These are phyloP conservation scores for Acanthamoeba lenticulata DNA, from an alignment of 208 protist species.

Conservation along the genomic window DNA sequence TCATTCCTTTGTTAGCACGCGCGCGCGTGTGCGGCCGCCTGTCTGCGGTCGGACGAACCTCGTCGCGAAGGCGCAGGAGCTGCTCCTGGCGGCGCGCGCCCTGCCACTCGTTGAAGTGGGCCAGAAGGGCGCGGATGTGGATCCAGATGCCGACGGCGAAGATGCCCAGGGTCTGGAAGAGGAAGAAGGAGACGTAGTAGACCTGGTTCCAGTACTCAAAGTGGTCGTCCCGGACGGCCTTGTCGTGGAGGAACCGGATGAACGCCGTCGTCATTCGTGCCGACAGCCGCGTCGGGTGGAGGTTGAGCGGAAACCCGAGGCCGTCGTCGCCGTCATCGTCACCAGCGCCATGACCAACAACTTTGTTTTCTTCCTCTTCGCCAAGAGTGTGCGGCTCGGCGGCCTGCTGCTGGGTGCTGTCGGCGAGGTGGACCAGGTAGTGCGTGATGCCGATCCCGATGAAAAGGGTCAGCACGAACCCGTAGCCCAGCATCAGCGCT, in stretches of 20 bases:
- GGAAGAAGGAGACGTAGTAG: conserved; percentile 21
- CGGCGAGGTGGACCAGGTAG: background rate
- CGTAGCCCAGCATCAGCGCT: background rate
- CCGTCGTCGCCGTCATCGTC: background rate
- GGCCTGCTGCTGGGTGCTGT: background rate
- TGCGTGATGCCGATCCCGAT: background rate
- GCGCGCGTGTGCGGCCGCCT: too few species aligned
- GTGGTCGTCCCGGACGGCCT: background rate
- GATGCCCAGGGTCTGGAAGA: conserved; percentile 1
- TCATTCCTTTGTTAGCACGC: too few species aligned
- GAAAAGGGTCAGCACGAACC: background rate
- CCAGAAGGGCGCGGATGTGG: background rate
- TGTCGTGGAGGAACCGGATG: background rate
- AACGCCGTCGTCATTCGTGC: background rate
- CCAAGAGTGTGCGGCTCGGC: background rate
- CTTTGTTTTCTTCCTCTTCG: too few species aligned
- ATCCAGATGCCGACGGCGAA: background rate
- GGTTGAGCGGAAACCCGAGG: background rate
- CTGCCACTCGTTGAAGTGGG: conserved; percentile 24
- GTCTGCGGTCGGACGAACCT: too few species aligned
- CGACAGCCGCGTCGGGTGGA: background rate
- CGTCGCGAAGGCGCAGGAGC: background rate
- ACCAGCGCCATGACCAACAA: background rate
- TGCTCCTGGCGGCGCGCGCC: background rate
- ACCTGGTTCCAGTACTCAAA: conserved; percentile 46